Base-by-base conservation (phyloP, 116 monocot species). In the Phalaenopsis hybrid region DNA sequence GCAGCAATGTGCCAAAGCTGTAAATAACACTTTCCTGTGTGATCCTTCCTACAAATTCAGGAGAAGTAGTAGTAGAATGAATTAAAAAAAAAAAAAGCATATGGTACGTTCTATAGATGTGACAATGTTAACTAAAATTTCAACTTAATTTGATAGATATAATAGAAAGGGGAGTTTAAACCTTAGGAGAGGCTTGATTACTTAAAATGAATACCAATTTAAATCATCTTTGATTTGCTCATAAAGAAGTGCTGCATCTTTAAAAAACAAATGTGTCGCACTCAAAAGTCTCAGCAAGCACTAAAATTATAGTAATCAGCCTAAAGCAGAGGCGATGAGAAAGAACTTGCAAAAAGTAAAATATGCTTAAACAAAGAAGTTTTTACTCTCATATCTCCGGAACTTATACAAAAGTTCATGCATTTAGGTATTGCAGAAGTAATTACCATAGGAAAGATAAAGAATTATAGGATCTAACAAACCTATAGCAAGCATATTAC, bases 1-100 rank as follows among this genome's bases (percentile, higher is more conserved):
- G 88, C 76, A 96, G 81, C 65, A 96, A 85, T 77, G 96, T 96
- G 25, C 96, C 96, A 86, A 96, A 96, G 86, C 96, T 96, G 86
- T 96, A 96, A 67, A 91, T 92, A 57, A 96, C 94, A 88, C 96
- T 96, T 89, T 96, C 96, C 76, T 91, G 88, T 63, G 96, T 96
- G 75, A 96, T 85, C 84, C 94, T 91, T 83, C 96, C 96, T 96
- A 74, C 83, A 84, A 67, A 85, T 86, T 63, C 75, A 85, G 85
- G 10, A 74, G 75, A 75, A n/a, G 18, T 41, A 73, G 13, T 46
- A 9, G 75, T 1, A 75, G 48, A 75, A 75, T 46, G 46, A 12
- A 75, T 15, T n/a, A 45, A 21, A 75, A 34, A 75, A 3, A 43
- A 17, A n/a, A 1, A 45, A 75, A 75, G 21, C 8, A 75, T 45